Evolutionary conservation across 164 flowering plant species (phyloP).

Genomic region (Chimonanthus salicifolius): DNA sequence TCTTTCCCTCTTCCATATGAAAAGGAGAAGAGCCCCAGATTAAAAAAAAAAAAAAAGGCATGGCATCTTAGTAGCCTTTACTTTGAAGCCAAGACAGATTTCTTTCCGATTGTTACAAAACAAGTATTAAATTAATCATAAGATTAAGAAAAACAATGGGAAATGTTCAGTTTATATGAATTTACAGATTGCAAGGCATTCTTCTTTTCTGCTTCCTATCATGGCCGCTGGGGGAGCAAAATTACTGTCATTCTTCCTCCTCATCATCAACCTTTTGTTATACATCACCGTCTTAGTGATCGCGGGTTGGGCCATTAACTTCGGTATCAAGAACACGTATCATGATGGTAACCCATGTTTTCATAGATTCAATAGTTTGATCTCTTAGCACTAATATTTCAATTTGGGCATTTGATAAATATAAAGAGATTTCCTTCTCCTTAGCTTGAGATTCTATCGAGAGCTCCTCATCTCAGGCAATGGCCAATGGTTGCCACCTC

Average conservation of each 20-base stretch:
- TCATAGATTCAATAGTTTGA: no score
- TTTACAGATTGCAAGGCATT: background rate
- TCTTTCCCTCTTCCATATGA: slow-evolving; percentile 11
- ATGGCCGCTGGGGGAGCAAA: slow-evolving; percentile 68
- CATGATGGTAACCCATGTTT: slow-evolving; percentile 39
- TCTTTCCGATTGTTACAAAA: background rate
- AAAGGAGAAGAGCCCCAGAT: background rate
- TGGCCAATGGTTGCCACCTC: no score
- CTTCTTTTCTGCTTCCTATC: slow-evolving; percentile 3
- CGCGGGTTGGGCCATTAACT: slow-evolving; percentile 72
- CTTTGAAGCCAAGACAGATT: slow-evolving; percentile 11
- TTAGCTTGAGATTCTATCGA: no score
- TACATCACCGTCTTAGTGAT: slow-evolving; percentile 45
- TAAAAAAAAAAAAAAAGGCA: background rate
- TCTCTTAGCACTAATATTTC: no score
- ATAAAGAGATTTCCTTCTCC: no score
- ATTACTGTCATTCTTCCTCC: slow-evolving; percentile 48
- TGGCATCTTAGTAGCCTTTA: slow-evolving; percentile 13
- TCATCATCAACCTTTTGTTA: slow-evolving; percentile 48
- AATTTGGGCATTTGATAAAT: no score
- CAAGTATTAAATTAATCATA: background rate
- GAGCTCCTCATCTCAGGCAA: no score
- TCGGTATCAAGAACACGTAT: slow-evolving; percentile 43
- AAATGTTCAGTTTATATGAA: no score
- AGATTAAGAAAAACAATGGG: background rate